phyloP scores from a whole-genome alignment of 352 stramenopile species.

The Phytophthora tentaculata region DNA sequence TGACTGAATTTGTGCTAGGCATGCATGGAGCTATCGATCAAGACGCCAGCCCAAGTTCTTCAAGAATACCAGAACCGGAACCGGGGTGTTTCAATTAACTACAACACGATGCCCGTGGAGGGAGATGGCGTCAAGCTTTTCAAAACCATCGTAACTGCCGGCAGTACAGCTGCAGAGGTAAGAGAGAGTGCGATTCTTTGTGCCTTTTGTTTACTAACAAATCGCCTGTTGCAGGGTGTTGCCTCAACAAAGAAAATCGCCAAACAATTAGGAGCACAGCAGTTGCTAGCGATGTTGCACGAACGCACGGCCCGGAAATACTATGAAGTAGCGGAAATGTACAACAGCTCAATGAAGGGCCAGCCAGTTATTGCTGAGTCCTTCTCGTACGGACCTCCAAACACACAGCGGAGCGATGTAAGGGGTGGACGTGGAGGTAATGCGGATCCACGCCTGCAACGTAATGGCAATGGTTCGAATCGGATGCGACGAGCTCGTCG shows the following conservation, averaged over 20 bases:
- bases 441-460: constrained; percentile 35
- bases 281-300: constrained; percentile 71
- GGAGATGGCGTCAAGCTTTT: constrained; percentile 68
- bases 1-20: constrained; percentile 37
- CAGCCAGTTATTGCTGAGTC: constrained; percentile 33
- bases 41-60: constrained; percentile 86
- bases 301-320: constrained; percentile 58
- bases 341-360: constrained; percentile 60
- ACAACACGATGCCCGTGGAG: constrained; percentile 71
- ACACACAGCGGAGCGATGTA: constrained; percentile 15
- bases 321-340: constrained; percentile 72
- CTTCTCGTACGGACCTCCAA: constrained; percentile 23
- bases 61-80: constrained; percentile 88
- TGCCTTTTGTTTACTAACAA: constrained; percentile 15
- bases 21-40: constrained; percentile 80
- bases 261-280: constrained; percentile 81
- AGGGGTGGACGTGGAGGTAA: constrained; percentile 22
- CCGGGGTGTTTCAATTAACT: constrained; percentile 81
- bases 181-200: constrained; percentile 1
- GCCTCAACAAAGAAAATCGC: constrained; percentile 83
- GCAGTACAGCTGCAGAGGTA: constrained; percentile 75
- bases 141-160: constrained; percentile 82
- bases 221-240: constrained; percentile 46
- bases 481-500: constrained; percentile 28
- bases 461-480: constrained; percentile 17